Evolutionary conservation across 129 eudicot species (phyloP).

Genomic region (Chrysanthemum lavandulifolium): DNA sequence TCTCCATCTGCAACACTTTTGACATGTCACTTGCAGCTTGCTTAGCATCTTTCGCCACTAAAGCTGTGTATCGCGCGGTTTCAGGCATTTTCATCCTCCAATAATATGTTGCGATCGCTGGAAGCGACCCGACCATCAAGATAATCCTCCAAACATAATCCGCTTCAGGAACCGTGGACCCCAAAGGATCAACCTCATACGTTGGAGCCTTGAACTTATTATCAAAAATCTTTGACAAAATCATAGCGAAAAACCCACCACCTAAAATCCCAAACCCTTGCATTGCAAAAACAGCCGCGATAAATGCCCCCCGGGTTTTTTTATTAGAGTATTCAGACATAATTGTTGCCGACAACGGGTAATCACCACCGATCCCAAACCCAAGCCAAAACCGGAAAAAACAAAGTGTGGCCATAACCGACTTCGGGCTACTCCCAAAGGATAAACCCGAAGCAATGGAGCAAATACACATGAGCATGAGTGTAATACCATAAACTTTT

Average conservation of each 20-base stretch:
- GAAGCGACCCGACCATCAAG: conserved; percentile 43
- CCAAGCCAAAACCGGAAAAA: conserved; percentile 65
- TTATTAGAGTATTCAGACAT: conserved; percentile 60
- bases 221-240: conserved; percentile 35
- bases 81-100: conserved; percentile 63
- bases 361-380: conserved; percentile 58
- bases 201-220: conserved; percentile 33
- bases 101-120: conserved; percentile 44
- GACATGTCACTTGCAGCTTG: conserved; percentile 50
- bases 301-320: conserved; percentile 58
- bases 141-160: conserved; percentile 58
- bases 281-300: conserved; percentile 61
- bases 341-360: conserved; percentile 53
- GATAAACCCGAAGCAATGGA: conserved; percentile 54
- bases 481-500: conserved; percentile 54
- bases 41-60: conserved; percentile 41
- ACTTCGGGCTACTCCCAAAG: conserved; percentile 36
- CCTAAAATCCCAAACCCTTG: conserved; percentile 60
- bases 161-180: conserved; percentile 43
- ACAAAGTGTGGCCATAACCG: conserved; percentile 52
- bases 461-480: conserved; percentile 48
- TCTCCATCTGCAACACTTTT: conserved; percentile 45
- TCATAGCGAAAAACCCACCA: conserved; percentile 45
- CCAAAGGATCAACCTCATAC: conserved; percentile 37
- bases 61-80: conserved; percentile 52